These are phyloP conservation scores for Austroboletus festivus DNA, from an alignment of 768 basidiomycete genomes.

Conservation along the genomic window DNA sequence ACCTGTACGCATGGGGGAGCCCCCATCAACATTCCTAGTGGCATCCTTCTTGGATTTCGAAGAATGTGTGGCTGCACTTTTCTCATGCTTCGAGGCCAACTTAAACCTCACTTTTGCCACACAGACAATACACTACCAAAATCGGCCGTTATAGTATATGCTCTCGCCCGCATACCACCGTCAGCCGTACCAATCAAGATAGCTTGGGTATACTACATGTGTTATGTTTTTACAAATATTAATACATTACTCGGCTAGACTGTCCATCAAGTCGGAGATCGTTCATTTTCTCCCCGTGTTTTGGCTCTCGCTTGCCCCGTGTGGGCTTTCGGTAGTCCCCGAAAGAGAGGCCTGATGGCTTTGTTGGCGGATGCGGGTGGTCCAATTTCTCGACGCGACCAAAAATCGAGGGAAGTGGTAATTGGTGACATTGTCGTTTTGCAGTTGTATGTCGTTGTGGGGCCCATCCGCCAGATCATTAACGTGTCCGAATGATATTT, in stretches of 20 bases:
- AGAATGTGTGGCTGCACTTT: slow-evolving; percentile 45
- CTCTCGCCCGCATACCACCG: slow-evolving; percentile 32
- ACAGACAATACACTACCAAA: slow-evolving; percentile 36
- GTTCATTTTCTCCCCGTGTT: slow-evolving; percentile 43
- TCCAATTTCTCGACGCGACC: slow-evolving; percentile 30
- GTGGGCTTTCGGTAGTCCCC: slow-evolving; percentile 25
- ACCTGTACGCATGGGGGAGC: slow-evolving; percentile 21
- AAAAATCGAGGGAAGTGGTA: slow-evolving; percentile 35
- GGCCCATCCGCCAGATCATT: not conserved
- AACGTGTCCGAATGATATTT: not conserved
- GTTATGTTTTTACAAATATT: not conserved
- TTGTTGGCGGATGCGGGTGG: slow-evolving; percentile 50
- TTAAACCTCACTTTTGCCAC: slow-evolving; percentile 39
- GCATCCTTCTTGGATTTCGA: slow-evolving; percentile 57
- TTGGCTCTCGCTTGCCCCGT: slow-evolving; percentile 45
- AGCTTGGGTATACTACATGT: slow-evolving; percentile 40
- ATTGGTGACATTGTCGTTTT: slow-evolving; percentile 52
- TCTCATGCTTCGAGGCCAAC: not conserved
- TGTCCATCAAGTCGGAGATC: slow-evolving; percentile 30
- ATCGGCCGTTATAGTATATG: slow-evolving; percentile 34
- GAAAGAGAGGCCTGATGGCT: slow-evolving; percentile 39
- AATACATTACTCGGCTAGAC: slow-evolving; percentile 15
- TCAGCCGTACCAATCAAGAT: slow-evolving; percentile 18
- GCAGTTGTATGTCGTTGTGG: slow-evolving; percentile 42
- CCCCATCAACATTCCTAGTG: slow-evolving; percentile 44